Evolutionary conservation across 495 filamentous ascomycete genomes (phyloP), one percentile per base, ranked within the genome.

Genomic region (Talaromyces trachyspermus): DNA sequence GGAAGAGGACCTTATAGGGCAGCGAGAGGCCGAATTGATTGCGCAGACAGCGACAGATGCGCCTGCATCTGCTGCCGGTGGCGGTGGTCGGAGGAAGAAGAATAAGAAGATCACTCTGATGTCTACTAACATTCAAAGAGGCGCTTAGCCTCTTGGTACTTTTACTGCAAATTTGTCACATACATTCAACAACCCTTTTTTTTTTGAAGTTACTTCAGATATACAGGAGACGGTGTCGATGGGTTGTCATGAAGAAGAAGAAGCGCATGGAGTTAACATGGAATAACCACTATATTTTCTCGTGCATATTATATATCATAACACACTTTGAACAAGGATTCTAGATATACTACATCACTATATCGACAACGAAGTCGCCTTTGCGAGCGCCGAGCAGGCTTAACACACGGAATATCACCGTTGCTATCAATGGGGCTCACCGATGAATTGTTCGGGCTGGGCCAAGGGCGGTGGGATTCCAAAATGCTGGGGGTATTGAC

Each of bases 81-180:
- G 56, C 7, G 63, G 59, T 5, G 67, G 67, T 40, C 73, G 74
- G 43, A 89, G 87, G 69, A 95, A 91, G 72, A 95, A 94, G 68
- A 81, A 78, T 43, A 89, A 94, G 69, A 92, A 94, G 72, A 95
- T 95, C 43, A 95, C 88, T 8, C 60, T 95, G 47, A 95, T 95
- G 89, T 89, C 86, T 49, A 95, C 89, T 26, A 86, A 78, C 60
- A 81, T 75, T 32, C 73, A 83, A 50, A 71, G 84, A 59, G 84
- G 78, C 7, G 84, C 84, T 43, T 86, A 70, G 51, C 30, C 8
- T 26, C 38, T 37, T 36, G 33, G 14, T 37, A 2, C n/a, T 32
- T 32, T 4, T 32, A n/a, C 14, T 32, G 10, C 29, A 10, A 9
- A 30, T 32, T 32, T 32, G 10, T 32, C 29, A 10, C 14, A n/a